Conservation (phyloP, 495 filamentous ascomycete species). For the Cladorrhinum samala region DNA sequence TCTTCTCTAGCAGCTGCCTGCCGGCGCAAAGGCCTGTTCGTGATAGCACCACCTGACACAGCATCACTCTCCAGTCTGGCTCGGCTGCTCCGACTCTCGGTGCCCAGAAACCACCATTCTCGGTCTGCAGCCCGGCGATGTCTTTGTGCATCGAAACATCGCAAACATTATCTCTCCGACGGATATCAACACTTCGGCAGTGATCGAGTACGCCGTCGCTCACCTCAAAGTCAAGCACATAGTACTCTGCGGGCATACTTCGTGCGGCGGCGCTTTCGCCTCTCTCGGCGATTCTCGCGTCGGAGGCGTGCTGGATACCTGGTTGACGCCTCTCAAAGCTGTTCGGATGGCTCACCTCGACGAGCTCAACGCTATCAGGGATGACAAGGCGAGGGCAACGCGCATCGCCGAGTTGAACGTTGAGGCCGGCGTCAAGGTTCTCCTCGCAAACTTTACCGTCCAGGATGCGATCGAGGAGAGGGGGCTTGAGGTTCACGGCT, state of each 20-base stretch:
- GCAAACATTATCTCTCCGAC: conserved; percentile 76
- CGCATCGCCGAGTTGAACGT: conserved; percentile 67
- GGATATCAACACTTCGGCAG: conserved; percentile 68
- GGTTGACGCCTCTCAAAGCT: conserved; percentile 66
- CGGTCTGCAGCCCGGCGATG: conserved; percentile 74
- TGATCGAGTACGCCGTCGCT: conserved; percentile 78
- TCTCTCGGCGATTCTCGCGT: conserved; percentile 61
- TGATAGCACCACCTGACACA: conserved; percentile 1
- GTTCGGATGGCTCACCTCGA: conserved; percentile 51
- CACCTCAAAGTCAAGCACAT: conserved; percentile 75
- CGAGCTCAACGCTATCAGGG: conserved; percentile 44
- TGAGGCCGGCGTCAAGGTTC: conserved; percentile 53
- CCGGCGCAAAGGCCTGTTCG: too few species aligned
- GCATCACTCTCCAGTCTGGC: conserved; percentile 53
- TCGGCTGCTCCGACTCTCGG: conserved; percentile 87
- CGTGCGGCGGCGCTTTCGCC: conserved; percentile 71
- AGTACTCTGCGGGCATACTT: conserved; percentile 77
- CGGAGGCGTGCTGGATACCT: conserved; percentile 72
- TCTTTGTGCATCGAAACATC: conserved; percentile 94
- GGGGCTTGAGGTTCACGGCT: conserved; percentile 67
- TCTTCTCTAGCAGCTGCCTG: neutral
- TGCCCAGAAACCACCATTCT: conserved; percentile 83
- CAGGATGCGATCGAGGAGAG: conserved; percentile 61
- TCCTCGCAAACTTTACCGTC: conserved; percentile 56
- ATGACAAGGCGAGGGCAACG: conserved; percentile 42